A percentile compares a stretch with the other conserved stretches of the same genome.
phyloP scores from a whole-genome alignment of 2,329 filamentous ascomycete genomes.

The Magnaporthiopsis poae region DNA sequence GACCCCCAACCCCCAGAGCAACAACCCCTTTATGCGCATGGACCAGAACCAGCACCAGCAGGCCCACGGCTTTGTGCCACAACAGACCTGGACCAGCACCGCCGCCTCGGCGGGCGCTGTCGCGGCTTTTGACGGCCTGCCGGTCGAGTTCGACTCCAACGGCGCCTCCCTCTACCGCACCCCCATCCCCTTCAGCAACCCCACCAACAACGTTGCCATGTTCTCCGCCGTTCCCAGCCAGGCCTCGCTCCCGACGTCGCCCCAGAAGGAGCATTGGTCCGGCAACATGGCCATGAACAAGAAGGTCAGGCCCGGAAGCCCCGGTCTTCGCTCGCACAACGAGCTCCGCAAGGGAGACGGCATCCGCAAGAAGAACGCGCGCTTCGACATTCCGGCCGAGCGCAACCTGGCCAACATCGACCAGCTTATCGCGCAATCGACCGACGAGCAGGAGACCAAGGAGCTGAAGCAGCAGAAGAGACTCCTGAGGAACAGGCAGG shows the following conservation, averaged over 20 bases:
- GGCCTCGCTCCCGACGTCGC: constrained; percentile 41
- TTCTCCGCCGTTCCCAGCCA: constrained; percentile 40
- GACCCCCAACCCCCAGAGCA: constrained; percentile 37
- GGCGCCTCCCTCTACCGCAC: constrained; percentile 41
- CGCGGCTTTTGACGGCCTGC: constrained; percentile 57
- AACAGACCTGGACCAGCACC: constrained; percentile 43
- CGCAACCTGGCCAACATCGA: constrained; percentile 92
- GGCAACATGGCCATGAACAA: constrained; percentile 43
- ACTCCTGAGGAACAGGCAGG: constrained; percentile 85
- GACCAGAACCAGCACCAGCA: constrained; percentile 28
- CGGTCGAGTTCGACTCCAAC: constrained; percentile 44
- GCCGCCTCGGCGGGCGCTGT: constrained; percentile 57
- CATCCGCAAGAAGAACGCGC: constrained; percentile 96
- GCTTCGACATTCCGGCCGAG: constrained; percentile 92
- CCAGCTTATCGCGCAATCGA: constrained; percentile 76
- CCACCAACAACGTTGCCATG: constrained; percentile 39
- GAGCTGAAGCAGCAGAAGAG: constrained; percentile 98
- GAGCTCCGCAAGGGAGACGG: constrained; percentile 71
- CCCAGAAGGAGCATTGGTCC: constrained; percentile 48
- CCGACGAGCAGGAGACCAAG: constrained; percentile 87
- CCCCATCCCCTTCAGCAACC: constrained; percentile 44
- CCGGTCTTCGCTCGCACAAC: constrained; percentile 63
- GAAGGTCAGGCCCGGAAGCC: constrained; percentile 57
- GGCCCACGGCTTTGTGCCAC: constrained; percentile 24
- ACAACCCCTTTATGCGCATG: constrained; percentile 56